phyloP scores from a whole-genome alignment of 495 filamentous ascomycete species.

The Neurospora tetrasperma region DNA sequence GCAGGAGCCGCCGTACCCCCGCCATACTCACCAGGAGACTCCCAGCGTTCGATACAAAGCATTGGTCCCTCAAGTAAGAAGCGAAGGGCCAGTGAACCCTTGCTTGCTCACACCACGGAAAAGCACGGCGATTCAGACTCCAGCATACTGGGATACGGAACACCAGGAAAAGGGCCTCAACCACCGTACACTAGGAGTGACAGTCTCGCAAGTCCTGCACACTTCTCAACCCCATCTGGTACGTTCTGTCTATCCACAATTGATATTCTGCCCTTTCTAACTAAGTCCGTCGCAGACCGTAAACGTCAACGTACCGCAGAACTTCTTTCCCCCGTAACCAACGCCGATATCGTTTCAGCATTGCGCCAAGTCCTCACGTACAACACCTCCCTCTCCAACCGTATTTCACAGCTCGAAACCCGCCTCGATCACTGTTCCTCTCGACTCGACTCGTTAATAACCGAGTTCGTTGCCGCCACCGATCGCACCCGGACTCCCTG shows the following conservation, averaged over 20 bases:
- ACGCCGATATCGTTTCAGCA: neutral
- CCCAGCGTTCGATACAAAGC: neutral
- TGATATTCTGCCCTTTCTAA: neutral
- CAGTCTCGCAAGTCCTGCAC: neutral
- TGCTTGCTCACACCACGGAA: neutral
- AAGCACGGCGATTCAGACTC: neutral
- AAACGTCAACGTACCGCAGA: constrained; percentile 5
- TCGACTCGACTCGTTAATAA: neutral
- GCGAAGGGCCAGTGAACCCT: neutral
- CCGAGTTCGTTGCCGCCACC: no score
- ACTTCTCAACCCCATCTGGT: neutral
- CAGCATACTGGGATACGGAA: neutral
- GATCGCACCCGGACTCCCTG: no score
- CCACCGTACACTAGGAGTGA: neutral
- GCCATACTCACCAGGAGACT: neutral
- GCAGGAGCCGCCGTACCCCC: neutral
- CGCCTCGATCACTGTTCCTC: neutral
- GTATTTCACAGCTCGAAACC: neutral
- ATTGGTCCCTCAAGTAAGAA: neutral
- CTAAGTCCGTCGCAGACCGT: neutral
- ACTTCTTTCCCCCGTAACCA: neutral
- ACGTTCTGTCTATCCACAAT: neutral
- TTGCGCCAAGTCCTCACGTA: constrained; percentile 1
- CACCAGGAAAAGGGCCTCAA: neutral
- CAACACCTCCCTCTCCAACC: neutral